A percentile compares a stretch with the other conserved stretches of the same genome.
These are phyloP conservation scores for Sequoia sempervirens DNA, from an alignment of 75 land plant genomes.

Conservation along the genomic window DNA sequence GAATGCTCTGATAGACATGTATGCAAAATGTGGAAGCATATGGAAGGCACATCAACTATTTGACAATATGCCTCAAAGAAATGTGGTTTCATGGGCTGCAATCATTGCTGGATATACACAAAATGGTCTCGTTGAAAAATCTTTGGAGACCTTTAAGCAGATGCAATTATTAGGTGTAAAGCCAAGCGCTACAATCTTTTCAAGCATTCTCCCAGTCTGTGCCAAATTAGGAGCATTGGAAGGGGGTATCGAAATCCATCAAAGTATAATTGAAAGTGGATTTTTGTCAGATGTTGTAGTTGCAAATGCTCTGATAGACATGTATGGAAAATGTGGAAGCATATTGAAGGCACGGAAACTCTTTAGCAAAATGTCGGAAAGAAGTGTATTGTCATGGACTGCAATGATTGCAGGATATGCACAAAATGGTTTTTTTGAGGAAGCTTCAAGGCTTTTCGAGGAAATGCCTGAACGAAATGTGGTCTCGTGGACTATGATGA, in stretches of 20 bases:
- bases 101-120: too few relatives aligned
- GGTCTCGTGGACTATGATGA: background rate
- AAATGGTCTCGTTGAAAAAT: too few relatives aligned
- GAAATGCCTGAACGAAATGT: conserved; percentile 8
- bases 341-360: background rate
- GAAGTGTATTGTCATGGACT: conserved; percentile 12
- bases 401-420: conserved; percentile 20
- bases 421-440: background rate
- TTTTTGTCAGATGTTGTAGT: conserved; percentile 8
- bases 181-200: conserved; percentile 39
- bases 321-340: conserved; percentile 18
- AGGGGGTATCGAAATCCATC: conserved; percentile 51
- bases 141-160: too few relatives aligned
- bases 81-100: too few relatives aligned
- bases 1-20: background rate
- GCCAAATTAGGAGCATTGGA: conserved; percentile 40
- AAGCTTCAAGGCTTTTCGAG: conserved; percentile 6
- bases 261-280: conserved; percentile 51
- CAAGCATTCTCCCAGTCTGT: conserved; percentile 56
- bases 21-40: too few relatives aligned
- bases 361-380: conserved; percentile 12
- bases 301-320: conserved; percentile 53
- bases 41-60: too few relatives aligned
- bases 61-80: too few relatives aligned
- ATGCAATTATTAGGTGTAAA: too few relatives aligned